Base-by-base conservation (phyloP, 192 early-diverging fungal genomes). In the Haplosporangium gracile region DNA sequence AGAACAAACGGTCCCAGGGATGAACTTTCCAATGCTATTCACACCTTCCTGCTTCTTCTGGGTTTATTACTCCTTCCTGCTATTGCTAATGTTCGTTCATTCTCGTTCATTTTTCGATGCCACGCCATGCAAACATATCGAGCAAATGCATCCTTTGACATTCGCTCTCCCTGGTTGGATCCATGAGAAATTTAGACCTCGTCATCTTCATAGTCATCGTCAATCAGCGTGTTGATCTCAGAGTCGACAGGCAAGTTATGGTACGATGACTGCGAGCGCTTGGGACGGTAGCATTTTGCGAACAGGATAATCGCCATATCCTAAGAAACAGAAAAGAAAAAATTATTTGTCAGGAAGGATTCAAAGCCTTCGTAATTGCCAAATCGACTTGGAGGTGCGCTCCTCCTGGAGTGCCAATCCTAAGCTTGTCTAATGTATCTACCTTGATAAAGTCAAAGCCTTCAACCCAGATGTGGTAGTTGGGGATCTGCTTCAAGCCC, bases 381-480 rank as follows among this genome's bases (percentile, higher is more conserved):
- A 51, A 1, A 16, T 16, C 16, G 18, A 51, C 20, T 20, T 51
- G 18, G 49, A 51, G 4, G 5, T 16, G 16, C 18, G 49, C 20
- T 51, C 49, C 0, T 51, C 49, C 49, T 22, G 5, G 15, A 16
- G 0, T 51, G 49, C 16, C 49, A 51, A 20, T 51, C 49, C 49
- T 51, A 18, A 20, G 18, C 47, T 49, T 16, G 15, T 49, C 47
- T 10, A 16, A 74, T 4, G 38, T 24, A 75, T 63, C 36, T 83
- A 88, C 88, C 88, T 89, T 89, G 51, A 83, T 68, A 68, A 89
- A 89, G 32, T 89, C 88, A 77, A 79, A 89, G 0, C 70, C 77
- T 55, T 89, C 78, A 24, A 55, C 68, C 88, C 88, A 89, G 24
- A 55, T 80, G n/a, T 89, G 77, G 57, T 85, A 89, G 70, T 89